A percentile compares a stretch with the other conserved stretches of the same genome.
Evolutionary conservation across 768 basidiomycete genomes (phyloP).

Genomic region (Asterophora lycoperdoides): DNA sequence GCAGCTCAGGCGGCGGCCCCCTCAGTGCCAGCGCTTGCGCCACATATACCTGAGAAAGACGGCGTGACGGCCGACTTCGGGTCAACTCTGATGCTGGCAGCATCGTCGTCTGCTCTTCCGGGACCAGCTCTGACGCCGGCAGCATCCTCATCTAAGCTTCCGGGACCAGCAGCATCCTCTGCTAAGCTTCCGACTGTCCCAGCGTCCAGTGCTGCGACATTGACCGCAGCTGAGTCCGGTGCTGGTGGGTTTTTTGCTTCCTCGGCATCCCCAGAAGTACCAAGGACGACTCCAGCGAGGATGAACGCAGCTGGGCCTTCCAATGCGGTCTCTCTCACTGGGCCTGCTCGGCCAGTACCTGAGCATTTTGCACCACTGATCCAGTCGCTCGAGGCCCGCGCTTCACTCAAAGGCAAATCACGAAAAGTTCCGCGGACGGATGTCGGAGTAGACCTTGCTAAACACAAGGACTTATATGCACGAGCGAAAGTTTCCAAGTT

Average conservation of each 20-base stretch:
- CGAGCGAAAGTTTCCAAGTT: conserved; percentile 21
- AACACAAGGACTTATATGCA: conserved; percentile 16
- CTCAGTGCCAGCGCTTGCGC: neutral
- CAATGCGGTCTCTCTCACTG: neutral
- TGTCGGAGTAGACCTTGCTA: conserved; percentile 18
- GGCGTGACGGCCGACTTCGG: neutral
- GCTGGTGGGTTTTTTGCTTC: neutral
- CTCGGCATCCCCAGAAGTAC: neutral
- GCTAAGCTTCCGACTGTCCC: neutral
- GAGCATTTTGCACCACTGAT: conserved; percentile 10
- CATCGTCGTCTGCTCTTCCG: neutral
- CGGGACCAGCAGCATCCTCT: neutral
- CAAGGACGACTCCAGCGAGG: neutral
- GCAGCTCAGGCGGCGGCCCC: neutral
- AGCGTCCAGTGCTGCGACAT: neutral
- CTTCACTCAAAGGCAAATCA: neutral
- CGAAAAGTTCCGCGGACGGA: conserved; percentile 5
- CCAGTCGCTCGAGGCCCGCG: conserved; percentile 4
- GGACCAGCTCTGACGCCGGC: too few species aligned
- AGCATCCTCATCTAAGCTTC: neutral
- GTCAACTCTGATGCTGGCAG: neutral
- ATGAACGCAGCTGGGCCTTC: neutral
- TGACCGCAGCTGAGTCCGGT: neutral
- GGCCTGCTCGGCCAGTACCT: neutral
- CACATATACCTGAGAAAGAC: neutral